Conservation (phyloP, 2,329 filamentous ascomycete genomes). For the Alternaria arborescens region DNA sequence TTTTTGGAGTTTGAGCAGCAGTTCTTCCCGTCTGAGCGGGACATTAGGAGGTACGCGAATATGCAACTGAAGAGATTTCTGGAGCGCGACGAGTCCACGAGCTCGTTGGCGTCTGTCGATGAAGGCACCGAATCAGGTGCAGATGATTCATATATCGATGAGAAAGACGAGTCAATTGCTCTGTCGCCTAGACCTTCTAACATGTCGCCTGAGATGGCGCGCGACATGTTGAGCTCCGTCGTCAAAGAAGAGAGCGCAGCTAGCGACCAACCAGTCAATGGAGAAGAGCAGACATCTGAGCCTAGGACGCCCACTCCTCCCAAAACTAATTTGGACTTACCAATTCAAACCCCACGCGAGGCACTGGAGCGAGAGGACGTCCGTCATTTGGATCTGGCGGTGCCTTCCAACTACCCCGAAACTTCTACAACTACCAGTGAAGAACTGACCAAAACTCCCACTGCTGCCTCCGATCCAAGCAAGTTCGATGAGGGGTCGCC, state of each 20-base stretch:
- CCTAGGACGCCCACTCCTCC: constrained; percentile 18
- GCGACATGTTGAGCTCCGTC: constrained; percentile 70
- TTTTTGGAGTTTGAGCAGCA: constrained; percentile 92
- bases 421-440: constrained; percentile 27
- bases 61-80: constrained; percentile 94
- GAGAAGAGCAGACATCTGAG: constrained; percentile 11
- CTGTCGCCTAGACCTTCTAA: constrained; percentile 48
- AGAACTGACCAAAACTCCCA: constrained; percentile 39
- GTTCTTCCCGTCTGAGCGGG: constrained; percentile 93
- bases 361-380: constrained; percentile 62
- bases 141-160: constrained; percentile 41
- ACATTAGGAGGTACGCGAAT: constrained; percentile 90
- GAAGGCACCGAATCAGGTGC: constrained; percentile 62
- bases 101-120: constrained; percentile 75
- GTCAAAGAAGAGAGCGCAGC: constrained; percentile 67
- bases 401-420: constrained; percentile 54
- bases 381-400: constrained; percentile 68
- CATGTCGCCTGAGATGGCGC: constrained; percentile 68
- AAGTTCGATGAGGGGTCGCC: constrained; percentile 38
- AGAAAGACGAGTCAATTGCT: constrained; percentile 40
- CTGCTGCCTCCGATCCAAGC: constrained; percentile 27
- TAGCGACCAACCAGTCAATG: constrained; percentile 26
- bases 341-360: constrained; percentile 43
- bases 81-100: constrained; percentile 81
- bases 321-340: constrained; percentile 24